Evolutionary conservation across 768 basidiomycete species (phyloP).

Genomic region (Boletus tomentosulus): DNA sequence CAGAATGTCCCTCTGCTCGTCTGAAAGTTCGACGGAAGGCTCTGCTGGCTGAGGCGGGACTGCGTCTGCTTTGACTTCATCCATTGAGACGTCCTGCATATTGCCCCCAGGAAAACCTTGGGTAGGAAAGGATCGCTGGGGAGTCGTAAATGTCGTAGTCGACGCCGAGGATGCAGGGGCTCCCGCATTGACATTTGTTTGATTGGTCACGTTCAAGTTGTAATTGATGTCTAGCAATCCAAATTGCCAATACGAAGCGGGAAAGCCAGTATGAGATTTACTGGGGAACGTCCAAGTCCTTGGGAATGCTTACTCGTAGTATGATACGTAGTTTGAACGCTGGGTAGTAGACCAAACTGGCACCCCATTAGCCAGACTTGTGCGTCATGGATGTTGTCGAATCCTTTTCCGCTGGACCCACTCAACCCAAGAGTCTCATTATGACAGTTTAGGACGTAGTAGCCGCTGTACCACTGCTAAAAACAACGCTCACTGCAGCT

Average conservation of each 20-base stretch:
- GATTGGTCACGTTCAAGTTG: constrained; percentile 13
- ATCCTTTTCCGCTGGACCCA: constrained; percentile 31
- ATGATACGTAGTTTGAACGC: constrained; percentile 5
- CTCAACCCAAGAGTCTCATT: constrained; percentile 28
- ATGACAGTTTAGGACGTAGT: background rate
- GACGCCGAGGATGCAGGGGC: constrained; percentile 2
- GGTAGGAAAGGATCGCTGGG: background rate
- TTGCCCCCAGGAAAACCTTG: background rate
- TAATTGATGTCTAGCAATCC: constrained; percentile 17
- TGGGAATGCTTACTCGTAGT: constrained; percentile 17
- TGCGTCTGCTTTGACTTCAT: background rate
- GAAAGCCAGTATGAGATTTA: background rate
- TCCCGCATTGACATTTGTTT: background rate
- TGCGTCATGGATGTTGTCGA: constrained; percentile 28
- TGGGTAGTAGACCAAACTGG: constrained; percentile 9
- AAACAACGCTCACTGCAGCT: constrained; percentile 18
- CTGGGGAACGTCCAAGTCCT: no score
- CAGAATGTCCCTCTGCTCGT: constrained; percentile 42
- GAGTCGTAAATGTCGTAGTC: background rate
- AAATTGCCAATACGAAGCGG: background rate
- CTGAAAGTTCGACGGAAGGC: constrained; percentile 24
- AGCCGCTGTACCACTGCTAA: background rate
- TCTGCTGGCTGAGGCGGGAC: background rate
- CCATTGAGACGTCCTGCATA: background rate
- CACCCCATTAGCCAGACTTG: constrained; percentile 20